Base-by-base conservation (phyloP, 2,329 filamentous ascomycete genomes). In the Verticillium klebahnii region DNA sequence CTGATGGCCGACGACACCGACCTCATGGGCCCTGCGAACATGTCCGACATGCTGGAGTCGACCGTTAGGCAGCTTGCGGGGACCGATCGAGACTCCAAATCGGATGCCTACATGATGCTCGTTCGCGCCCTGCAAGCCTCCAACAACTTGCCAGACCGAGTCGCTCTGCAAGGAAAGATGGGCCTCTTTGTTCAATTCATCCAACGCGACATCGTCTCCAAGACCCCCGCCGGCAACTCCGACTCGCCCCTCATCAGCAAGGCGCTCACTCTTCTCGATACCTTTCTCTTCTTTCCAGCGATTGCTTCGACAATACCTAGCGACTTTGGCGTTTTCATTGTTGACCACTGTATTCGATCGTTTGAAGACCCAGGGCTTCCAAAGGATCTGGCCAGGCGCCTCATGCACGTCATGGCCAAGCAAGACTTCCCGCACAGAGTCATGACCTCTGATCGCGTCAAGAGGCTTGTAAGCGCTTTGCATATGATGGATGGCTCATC, bases 61-160 rank as follows among this genome's bases (percentile, higher is more conserved):
- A 87, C 92, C 5, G 84, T 92, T 39, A 89, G 91, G 74, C 90
- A 95, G 75, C 83, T 99, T 57, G 90, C 89, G 40, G 88, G 90
- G 25, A 80, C 86, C 34, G 90, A 93, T 67, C 83, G 89, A 60
- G 84, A 87, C 62, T 88, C 86, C 14, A 89, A 89, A 67, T 76
- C 95, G 36, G 95, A 99, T 76, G 92, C 93, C 57, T 98, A 99
- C 70, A 87, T 89, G 72, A 90, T 90, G 69, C 80, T 99, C 55
- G 86, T 89, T 36, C 84, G 87, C 37, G 88, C 89, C 4, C 79
- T 97, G 68, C 91, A 92, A 72, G 85, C 89, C 6, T 97, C 94
- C 62, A 91, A 93, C 65, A 90, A 91, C 67, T 78, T 96, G 15
- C 93, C 93, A 0, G 89, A 95, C 67, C 80, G 86, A 39, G 85